Evolutionary conservation across 2,329 filamentous ascomycete genomes (phyloP).

Genomic region (Acrodontium crateriforme): DNA sequence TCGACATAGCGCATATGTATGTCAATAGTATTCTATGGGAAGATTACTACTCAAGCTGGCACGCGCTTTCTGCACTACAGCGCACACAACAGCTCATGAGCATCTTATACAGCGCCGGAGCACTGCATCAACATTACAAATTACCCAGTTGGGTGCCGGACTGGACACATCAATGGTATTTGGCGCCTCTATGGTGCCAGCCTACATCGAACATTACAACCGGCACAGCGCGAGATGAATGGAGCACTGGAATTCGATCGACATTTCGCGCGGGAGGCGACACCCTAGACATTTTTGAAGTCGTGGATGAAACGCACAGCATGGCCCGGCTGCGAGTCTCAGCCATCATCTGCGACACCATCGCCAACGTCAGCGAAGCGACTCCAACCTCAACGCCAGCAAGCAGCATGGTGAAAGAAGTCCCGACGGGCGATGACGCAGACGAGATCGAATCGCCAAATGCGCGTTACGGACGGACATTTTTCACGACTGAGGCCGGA

Average conservation of each 20-base stretch:
- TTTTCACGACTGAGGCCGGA: slow-evolving; percentile 14
- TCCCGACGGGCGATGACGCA: slow-evolving; percentile 3
- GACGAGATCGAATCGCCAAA: slow-evolving; percentile 5
- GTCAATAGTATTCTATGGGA: slow-evolving; percentile 13
- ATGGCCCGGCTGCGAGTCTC: slow-evolving; percentile 12
- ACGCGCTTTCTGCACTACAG: slow-evolving; percentile 10
- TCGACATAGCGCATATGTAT: slow-evolving; percentile 16
- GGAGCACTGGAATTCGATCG: slow-evolving; percentile 13
- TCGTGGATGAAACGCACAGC: slow-evolving; percentile 9
- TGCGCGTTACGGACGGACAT: slow-evolving; percentile 15
- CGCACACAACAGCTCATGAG: slow-evolving; percentile 17
- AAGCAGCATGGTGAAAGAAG: not conserved
- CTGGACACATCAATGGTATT: slow-evolving; percentile 17
- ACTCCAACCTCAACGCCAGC: slow-evolving; percentile 14
- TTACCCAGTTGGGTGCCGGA: slow-evolving; percentile 23
- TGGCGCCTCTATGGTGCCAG: slow-evolving; percentile 17
- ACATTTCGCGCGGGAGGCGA: slow-evolving; percentile 16
- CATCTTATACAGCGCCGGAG: slow-evolving; percentile 18
- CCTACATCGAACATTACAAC: slow-evolving; percentile 12
- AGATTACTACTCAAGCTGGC: slow-evolving; percentile 12
- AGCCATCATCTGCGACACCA: slow-evolving; percentile 13
- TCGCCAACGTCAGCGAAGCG: slow-evolving; percentile 11
- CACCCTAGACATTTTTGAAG: slow-evolving; percentile 12
- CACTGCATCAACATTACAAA: slow-evolving; percentile 15
- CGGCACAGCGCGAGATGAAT: slow-evolving; percentile 10